Evolutionary conservation across 371 early-diverging fungal genomes (phyloP).

Genomic region (Mortierella sp.): DNA sequence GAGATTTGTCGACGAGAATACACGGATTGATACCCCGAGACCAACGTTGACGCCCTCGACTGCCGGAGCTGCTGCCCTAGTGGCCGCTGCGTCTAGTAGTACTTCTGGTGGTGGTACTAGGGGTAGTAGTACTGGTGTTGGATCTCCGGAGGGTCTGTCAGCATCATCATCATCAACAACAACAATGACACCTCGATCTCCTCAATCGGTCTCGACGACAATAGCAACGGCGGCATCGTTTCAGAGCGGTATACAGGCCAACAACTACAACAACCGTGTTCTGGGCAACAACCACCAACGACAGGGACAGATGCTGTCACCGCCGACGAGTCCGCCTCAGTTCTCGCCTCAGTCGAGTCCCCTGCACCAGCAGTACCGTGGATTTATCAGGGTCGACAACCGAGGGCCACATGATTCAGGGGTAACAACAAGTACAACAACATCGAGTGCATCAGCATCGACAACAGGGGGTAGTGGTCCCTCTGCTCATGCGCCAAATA

Average conservation of each 20-base stretch:
- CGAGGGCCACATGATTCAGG: constrained; percentile 28
- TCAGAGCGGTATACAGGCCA: not conserved
- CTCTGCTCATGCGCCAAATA: not conserved
- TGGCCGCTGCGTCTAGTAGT: not conserved
- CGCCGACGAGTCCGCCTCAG: constrained; percentile 28
- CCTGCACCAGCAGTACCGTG: constrained; percentile 19
- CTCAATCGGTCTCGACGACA: constrained; percentile 15
- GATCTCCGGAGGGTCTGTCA: not conserved
- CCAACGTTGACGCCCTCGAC: constrained; percentile 33
- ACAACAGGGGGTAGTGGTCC: not conserved
- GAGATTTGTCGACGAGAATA: constrained; percentile 38
- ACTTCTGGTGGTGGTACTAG: not conserved
- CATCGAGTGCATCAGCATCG: not conserved
- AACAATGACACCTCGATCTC: constrained; percentile 17
- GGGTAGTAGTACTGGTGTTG: not conserved
- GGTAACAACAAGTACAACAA: constrained; percentile 18
- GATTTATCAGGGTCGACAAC: constrained; percentile 27
- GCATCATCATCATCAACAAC: not conserved
- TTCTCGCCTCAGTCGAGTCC: constrained; percentile 22
- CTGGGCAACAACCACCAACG: constrained; percentile 18
- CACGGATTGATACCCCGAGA: constrained; percentile 46
- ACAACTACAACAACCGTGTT: not conserved
- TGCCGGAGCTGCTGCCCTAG: not conserved
- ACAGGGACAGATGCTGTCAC: constrained; percentile 29
- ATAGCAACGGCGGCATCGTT: no score